These are phyloP conservation scores for Smallanthus sonchifolius DNA, from an alignment of 129 eudicot species.

Conservation along the genomic window DNA sequence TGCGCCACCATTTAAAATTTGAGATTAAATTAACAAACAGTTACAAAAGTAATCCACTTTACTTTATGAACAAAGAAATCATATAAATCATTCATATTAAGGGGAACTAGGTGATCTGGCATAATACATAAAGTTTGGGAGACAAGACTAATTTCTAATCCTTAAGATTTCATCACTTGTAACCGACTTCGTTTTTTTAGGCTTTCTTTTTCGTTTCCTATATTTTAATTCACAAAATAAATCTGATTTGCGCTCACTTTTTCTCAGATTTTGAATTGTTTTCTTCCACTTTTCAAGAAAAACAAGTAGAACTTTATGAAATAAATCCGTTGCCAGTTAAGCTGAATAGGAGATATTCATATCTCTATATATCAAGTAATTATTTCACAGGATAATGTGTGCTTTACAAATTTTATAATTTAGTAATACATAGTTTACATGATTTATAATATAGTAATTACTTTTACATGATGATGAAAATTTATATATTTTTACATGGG, in stretches of 20 bases:
- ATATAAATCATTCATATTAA: conserved; percentile 8
- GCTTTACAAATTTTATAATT: background rate
- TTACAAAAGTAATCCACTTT: background rate
- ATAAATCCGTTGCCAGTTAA: background rate
- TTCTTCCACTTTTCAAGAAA: background rate
- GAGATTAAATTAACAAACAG: conserved; percentile 3
- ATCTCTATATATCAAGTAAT: background rate
- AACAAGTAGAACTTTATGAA: background rate
- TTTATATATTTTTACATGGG: background rate
- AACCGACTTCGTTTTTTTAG: background rate
- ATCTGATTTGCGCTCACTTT: background rate
- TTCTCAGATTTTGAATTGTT: background rate
- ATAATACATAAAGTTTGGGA: background rate
- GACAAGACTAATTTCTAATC: background rate
- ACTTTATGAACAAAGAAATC: background rate
- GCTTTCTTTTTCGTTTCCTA: background rate
- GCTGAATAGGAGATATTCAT: background rate
- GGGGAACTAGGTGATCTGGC: background rate
- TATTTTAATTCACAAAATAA: background rate
- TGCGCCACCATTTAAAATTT: conserved; percentile 30
- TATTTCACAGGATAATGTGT: conserved; percentile 1
- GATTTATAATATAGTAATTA: background rate
- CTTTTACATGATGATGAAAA: conserved; percentile 4
- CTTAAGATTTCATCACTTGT: background rate
- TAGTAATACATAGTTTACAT: background rate